Percentiles rank a stretch among this genome's conserved stretches.
Evolutionary conservation across 2,329 filamentous ascomycete genomes (phyloP).

Genomic region (Bertia moriformis): DNA sequence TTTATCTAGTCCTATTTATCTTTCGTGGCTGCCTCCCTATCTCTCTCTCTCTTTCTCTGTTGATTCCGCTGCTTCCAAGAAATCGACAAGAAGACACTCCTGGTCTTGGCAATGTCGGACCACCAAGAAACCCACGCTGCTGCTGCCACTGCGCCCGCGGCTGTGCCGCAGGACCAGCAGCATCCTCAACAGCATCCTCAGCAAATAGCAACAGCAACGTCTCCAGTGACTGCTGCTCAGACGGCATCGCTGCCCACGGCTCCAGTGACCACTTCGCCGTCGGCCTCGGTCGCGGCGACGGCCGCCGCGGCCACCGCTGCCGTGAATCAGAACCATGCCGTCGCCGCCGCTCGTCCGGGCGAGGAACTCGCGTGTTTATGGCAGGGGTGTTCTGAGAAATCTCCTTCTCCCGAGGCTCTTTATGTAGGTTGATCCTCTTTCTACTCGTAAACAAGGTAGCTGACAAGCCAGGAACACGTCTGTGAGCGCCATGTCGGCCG

Average conservation of each 20-base stretch:
- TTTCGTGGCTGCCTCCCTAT: background rate
- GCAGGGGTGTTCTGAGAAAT: conserved; percentile 2
- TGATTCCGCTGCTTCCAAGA: conserved; percentile 2
- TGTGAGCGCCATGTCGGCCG: conserved; percentile 96
- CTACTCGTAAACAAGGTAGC: conserved; percentile 4
- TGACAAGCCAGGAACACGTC: conserved; percentile 65
- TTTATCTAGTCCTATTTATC: background rate
- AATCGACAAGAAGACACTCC: conserved; percentile 1
- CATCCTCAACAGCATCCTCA: no score
- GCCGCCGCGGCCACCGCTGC: conserved; percentile 20
- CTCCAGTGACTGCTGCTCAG: no score
- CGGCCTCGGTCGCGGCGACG: conserved; percentile 12
- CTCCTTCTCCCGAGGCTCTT: conserved; percentile 1
- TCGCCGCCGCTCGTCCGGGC: background rate
- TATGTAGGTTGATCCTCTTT: conserved; percentile 8
- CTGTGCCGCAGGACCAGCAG: background rate
- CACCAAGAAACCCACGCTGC: conserved; percentile 11
- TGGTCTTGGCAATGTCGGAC: conserved; percentile 21
- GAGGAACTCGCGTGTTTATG: conserved; percentile 2
- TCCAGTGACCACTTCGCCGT: conserved; percentile 10
- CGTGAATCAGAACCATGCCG: conserved; percentile 8
- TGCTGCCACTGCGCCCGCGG: background rate
- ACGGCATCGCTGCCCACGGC: conserved; percentile 4
- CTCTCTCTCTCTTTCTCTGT: conserved; percentile 2
- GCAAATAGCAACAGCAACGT: no score